Percentiles rank a stretch among this genome's conserved stretches.
phyloP scores from a whole-genome alignment of 2,329 filamentous ascomycete species.

The Passalora sequoiae region DNA sequence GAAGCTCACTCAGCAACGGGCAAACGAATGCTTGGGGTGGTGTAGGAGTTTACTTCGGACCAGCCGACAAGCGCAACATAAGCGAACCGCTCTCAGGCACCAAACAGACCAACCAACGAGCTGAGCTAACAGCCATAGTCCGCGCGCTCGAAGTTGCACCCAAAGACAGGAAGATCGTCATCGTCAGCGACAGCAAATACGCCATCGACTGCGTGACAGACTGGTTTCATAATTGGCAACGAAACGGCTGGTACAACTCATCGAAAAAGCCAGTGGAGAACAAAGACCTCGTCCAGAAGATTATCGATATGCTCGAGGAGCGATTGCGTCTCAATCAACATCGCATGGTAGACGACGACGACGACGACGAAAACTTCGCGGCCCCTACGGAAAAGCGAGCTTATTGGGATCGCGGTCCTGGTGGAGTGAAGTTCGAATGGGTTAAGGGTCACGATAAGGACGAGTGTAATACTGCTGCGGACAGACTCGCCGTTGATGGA shows the following conservation, averaged over 20 bases:
- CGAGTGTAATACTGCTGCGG: conserved; percentile 73
- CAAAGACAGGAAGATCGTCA: conserved; percentile 62
- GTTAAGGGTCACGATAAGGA: conserved; percentile 77
- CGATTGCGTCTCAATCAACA: conserved; percentile 29
- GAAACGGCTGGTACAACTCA: conserved; percentile 71
- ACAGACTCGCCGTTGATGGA: conserved; percentile 67
- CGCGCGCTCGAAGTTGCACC: conserved; percentile 75
- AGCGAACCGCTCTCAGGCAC: conserved; percentile 70
- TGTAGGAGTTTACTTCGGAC: conserved; percentile 61
- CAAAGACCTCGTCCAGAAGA: conserved; percentile 70
- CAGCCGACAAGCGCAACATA: conserved; percentile 52
- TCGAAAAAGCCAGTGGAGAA: conserved; percentile 73
- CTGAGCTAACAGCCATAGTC: conserved; percentile 84
- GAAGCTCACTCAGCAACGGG: conserved; percentile 57
- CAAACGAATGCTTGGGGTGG: conserved; percentile 52
- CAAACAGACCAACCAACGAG: conserved; percentile 87
- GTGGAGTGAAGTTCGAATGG: conserved; percentile 64
- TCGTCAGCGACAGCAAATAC: conserved; percentile 87
- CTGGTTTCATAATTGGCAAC: conserved; percentile 76
- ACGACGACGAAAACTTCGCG: conserved; percentile 12
- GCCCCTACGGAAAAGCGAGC: conserved; percentile 19
- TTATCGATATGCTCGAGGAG: conserved; percentile 66
- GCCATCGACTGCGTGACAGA: conserved; percentile 81
- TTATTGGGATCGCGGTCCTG: conserved; percentile 32
- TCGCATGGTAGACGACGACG: conserved; percentile 19